Conservation (phyloP, 148 eudicot genomes). For the Drosera capensis region DNA sequence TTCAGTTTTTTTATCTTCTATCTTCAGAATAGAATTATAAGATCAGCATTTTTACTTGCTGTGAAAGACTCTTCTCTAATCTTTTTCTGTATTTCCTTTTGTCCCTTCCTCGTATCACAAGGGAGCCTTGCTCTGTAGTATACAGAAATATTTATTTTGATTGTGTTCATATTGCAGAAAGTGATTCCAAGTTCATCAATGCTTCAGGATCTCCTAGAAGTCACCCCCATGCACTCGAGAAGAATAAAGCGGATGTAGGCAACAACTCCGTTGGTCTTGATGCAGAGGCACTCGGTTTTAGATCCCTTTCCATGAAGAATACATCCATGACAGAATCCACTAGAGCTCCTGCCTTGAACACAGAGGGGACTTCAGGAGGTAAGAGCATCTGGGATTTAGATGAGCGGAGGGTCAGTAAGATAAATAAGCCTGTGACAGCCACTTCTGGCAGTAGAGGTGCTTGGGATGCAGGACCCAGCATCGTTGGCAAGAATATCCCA, state of each 20-base stretch:
- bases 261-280: constrained; percentile 16
- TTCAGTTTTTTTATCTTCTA: too few relatives aligned
- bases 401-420: constrained; percentile 15
- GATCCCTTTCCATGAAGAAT: constrained; percentile 25
- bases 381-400: constrained; percentile 21
- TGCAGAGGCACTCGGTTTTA: constrained; percentile 39
- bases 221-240: constrained; percentile 20
- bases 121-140: too few relatives aligned
- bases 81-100: too few relatives aligned
- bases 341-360: constrained; percentile 18
- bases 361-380: constrained; percentile 20
- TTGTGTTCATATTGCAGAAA: constrained; percentile 35
- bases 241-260: constrained; percentile 20
- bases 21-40: too few relatives aligned
- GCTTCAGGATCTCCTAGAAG: constrained; percentile 21
- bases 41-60: too few relatives aligned
- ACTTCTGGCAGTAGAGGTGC: constrained; percentile 1
- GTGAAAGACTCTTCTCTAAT: too few relatives aligned
- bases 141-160: too few relatives aligned
- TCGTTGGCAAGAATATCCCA: constrained; percentile 14
- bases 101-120: too few relatives aligned
- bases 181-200: constrained; percentile 29
- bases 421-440: neutral
- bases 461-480: constrained; percentile 11
- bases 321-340: constrained; percentile 23